phyloP scores from a whole-genome alignment of 768 basidiomycete species.

The Tubosaeta sp. region DNA sequence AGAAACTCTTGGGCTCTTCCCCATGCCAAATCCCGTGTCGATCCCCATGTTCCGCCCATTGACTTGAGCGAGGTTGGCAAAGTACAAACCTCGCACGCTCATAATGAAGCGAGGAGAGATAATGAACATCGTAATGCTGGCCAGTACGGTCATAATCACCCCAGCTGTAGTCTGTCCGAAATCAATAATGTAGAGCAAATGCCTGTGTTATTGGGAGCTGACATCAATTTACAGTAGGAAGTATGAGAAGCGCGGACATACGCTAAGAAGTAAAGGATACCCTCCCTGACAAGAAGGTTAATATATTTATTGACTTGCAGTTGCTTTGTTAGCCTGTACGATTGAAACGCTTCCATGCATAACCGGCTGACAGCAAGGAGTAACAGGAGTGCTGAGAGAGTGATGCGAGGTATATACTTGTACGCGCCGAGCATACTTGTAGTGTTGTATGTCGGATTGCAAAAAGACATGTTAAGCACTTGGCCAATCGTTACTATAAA shows the following conservation, averaged over 20 bases:
- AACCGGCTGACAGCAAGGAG: constrained; percentile 2
- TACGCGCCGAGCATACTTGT: constrained; percentile 3
- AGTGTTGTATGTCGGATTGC: background rate
- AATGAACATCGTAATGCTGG: constrained; percentile 1
- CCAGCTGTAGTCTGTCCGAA: background rate
- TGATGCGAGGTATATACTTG: constrained; percentile 9
- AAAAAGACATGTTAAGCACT: constrained; percentile 15
- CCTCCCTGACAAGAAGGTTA: constrained; percentile 11
- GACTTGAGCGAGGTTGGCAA: background rate
- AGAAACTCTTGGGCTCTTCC: background rate
- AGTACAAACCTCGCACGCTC: constrained; percentile 11
- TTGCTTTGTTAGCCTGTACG: constrained; percentile 6
- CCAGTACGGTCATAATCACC: background rate
- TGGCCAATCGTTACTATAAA: constrained; percentile 7
- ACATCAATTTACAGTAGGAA: background rate
- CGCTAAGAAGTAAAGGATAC: constrained; percentile 16
- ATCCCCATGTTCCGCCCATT: background rate
- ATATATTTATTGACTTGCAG: constrained; percentile 15
- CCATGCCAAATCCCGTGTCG: constrained; percentile 16
- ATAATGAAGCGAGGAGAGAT: constrained; percentile 19
- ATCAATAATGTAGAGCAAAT: constrained; percentile 10
- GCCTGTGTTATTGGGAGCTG: constrained; percentile 1
- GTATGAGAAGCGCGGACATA: constrained; percentile 5
- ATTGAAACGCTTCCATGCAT: constrained; percentile 5
- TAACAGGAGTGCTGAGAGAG: constrained; percentile 11